Base-by-base conservation (phyloP, 202 grass and related monocot genomes). In the Cymbopogon flexuosus region DNA sequence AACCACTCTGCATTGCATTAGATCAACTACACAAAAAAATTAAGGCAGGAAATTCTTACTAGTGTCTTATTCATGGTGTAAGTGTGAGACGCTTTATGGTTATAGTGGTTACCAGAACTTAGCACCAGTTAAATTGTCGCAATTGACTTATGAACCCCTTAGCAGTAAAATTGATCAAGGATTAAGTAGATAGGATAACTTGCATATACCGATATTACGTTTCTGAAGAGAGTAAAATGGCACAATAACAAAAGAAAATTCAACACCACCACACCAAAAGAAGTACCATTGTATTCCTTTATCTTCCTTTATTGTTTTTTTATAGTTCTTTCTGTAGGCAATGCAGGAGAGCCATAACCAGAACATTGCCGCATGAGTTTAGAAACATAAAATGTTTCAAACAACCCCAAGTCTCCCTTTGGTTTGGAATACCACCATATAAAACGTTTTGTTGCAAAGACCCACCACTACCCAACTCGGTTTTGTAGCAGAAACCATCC, bases 41-140 rank as follows among this genome's bases (percentile, higher is more conserved):
- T 30, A 78, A 68, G 35, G 21, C 4, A 3, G 6, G 0, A 58
- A 46, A 15, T 79, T 61, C 63, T 68, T 52, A 52, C 37, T 52
- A 84, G 73, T 46, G 6, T 64, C 8, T 77, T 41, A 77, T 81
- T 75, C 56, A 81, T 45, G 40, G 56, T 57, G 42, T 14, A 71
- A 84, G 18, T 23, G 31, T 35, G 35, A 68, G 8, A 65, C 41
- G 46, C 45, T 59, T 49, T 18, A 18, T 71, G 18, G 6, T 66
- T 57, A 3, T 57, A 3, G n/a, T 10, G 52, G 52, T 58, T 56
- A 62, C 60, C 27, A 57, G 35, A 72, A 73, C 37, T 36, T 27
- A 24, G 12, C 35, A 27, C n/a, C 9, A 65, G 46, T 42, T 56
- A 75, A 62, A 64, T 34, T 31, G 8, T 70, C 65, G 47, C 1